These are phyloP conservation scores for Termitomyces sp. DNA, from an alignment of 768 basidiomycete species.

Conservation along the genomic window DNA sequence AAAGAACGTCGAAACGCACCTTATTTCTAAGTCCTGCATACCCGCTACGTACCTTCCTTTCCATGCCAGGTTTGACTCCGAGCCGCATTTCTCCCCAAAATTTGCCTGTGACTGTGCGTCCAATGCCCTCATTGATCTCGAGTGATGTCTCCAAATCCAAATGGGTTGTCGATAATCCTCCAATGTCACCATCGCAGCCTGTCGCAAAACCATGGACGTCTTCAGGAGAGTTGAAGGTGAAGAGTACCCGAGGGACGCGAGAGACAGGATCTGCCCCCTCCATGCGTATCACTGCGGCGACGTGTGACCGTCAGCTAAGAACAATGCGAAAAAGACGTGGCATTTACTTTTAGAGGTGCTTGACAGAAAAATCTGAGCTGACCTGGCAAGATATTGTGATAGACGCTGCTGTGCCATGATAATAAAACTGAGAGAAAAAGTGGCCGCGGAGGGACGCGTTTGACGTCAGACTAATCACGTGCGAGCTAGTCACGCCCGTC, in stretches of 20 bases:
- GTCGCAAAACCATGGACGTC: constrained; percentile 66
- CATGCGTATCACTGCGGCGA: constrained; percentile 66
- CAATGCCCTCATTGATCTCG: constrained; percentile 43
- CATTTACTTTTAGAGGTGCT: constrained; percentile 33
- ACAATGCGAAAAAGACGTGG: neutral
- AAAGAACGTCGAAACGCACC: constrained; percentile 36
- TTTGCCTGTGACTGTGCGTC: constrained; percentile 52
- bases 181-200: constrained; percentile 89
- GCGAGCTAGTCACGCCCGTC: neutral
- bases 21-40: constrained; percentile 92
- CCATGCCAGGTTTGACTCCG: constrained; percentile 62
- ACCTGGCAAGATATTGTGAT: constrained; percentile 38
- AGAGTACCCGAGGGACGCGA: constrained; percentile 63
- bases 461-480: constrained; percentile 12
- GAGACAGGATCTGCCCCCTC: constrained; percentile 66
- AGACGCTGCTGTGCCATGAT: constrained; percentile 32
- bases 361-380: constrained; percentile 35
- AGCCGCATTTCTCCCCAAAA: constrained; percentile 84
- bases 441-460: neutral
- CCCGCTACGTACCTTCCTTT: constrained; percentile 73
- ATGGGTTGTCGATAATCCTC: constrained; percentile 76
- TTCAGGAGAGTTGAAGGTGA: constrained; percentile 57
- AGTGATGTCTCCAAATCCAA: constrained; percentile 65
- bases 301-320: neutral
- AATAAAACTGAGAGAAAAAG: neutral